Base-by-base conservation (phyloP, 306 rosid species). In the Pyrus bretschneideri region DNA sequence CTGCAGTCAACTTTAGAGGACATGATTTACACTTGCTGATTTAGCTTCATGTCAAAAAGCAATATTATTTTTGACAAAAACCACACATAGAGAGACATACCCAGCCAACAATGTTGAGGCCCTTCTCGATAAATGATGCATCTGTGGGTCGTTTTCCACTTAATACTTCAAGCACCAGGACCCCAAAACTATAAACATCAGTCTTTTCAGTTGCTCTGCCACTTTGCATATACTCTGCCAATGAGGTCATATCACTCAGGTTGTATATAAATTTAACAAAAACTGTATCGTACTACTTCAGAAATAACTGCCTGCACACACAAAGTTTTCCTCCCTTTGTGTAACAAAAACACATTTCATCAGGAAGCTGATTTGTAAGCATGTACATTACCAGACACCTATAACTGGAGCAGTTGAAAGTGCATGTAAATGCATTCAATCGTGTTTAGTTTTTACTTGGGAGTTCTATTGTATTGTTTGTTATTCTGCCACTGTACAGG, bases 171-270 rank as follows among this genome's bases (percentile, higher is more conserved):
- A 95, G 99, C 76, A 89, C 88, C 83, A 92, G 76, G 75, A 95
- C 97, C 70, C 99, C 99, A 72, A 95, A 95, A 85, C 99, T 95
- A 82, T 95, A 95, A 17, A 95, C 90, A 78, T 95, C 99, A 25
- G 93, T 85, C 89, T 90, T 95, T 84, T 92, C 99, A 76, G 97
- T 95, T 80, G 99, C 99, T 84, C 99, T 95, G 42, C 99, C 99
- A 86, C 99, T 95, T 81, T 92, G 99, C 99, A 95, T 95, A 75
- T 95, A 95, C 89, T 92, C 99, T 95, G 92, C 83, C 81, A 82
- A 80, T 68, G 66, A 77, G 68, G 61, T 55, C 46, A 33, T 27
- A 78, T 17, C 52, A 84, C 23, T 80, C 66, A 78, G 45, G 22
- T 64, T 45, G 25, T 11, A 59, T 4, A 12, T 22, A 35, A 65